Evolutionary conservation across 768 basidiomycete species (phyloP), one percentile per base, ranked within the genome.

Genomic region (Tephrocybe sp.): DNA sequence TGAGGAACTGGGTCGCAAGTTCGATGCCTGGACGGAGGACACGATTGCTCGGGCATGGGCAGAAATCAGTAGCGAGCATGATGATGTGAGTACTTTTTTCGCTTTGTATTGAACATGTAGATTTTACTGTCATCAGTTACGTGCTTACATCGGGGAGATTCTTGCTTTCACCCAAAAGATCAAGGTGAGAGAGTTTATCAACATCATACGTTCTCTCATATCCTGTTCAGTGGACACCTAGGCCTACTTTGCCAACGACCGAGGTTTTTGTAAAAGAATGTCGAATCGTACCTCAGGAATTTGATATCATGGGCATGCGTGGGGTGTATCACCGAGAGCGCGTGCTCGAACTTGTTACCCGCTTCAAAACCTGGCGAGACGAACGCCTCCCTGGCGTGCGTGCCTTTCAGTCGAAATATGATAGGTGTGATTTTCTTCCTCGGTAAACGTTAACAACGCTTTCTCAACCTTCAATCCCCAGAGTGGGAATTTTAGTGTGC

Each of bases 391-490:
- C 89, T 16, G 90, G 91, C 3, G 79, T 82, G 21, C 80, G 85
- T 27, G 90, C 90, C 3, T 86, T 90, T 59, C 85, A 90, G 59
- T 93, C 90, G 0, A 84, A 78, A n/a, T 92, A 93, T 57, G 91
- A 94, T 60, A 79, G 84, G 79, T 84, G 62, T 31, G 73, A 63
- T 40, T 47, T 19, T 50, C 9, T 29, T 46, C 37, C 9, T 40
- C 53, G 40, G 30, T 34, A 12, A 15, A 6, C 16, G 34, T 9
- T 18, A 7, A 23, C 21, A 27, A 29, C 27, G 56, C 9, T 52
- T 34, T 36, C 49, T 41, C 49, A 31, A 25, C 46, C 29, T 46
- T 40, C 15, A 30, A 6, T 43, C 49, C 15, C 25, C 47, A 84
- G 85, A 59, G 79, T 83, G 60, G 82, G 80, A 11, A 72, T 84